Evolutionary conservation across 495 filamentous ascomycete species (phyloP).

Genomic region (Cryomyces minteri): DNA sequence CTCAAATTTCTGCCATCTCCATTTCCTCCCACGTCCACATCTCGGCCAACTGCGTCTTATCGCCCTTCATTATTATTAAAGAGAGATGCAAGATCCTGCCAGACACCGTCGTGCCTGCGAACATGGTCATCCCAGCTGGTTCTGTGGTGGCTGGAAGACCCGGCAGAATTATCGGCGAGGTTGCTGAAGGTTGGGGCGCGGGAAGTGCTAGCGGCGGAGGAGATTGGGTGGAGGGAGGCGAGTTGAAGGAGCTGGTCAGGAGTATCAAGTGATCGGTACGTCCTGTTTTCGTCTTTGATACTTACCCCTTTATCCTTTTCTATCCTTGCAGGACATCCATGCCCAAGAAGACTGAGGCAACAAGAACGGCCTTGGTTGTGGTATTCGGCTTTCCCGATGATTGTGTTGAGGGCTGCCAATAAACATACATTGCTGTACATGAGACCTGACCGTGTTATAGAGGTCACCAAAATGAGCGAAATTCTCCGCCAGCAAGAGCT

Average conservation of each 20-base stretch:
- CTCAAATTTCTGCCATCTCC: conserved; percentile 8
- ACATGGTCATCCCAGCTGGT: conserved; percentile 84
- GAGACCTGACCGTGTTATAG: no score
- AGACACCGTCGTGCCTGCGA: conserved; percentile 59
- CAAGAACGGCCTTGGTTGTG: no score
- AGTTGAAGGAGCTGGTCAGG: conserved; percentile 20
- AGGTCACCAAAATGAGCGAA: no score
- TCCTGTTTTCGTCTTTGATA: no score
- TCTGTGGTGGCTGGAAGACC: conserved; percentile 70
- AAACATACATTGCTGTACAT: not conserved
- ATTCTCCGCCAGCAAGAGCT: no score
- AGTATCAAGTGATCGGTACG: conserved; percentile 15
- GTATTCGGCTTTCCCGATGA: no score
- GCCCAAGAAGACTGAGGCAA: no score
- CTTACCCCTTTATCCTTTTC: no score
- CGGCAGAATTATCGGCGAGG: conserved; percentile 65
- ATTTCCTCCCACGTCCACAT: conserved; percentile 53
- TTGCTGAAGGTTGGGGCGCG: conserved; percentile 55
- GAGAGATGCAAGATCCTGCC: conserved; percentile 76
- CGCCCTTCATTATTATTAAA: conserved; percentile 76
- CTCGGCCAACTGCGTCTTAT: conserved; percentile 51
- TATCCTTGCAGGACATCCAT: no score
- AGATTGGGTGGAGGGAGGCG: conserved; percentile 25
- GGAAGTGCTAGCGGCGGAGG: conserved; percentile 16
- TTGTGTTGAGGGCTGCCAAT: no score